Evolutionary conservation across 2,329 filamentous ascomycete genomes (phyloP).

Genomic region (Sporothrix dimorphospora): DNA sequence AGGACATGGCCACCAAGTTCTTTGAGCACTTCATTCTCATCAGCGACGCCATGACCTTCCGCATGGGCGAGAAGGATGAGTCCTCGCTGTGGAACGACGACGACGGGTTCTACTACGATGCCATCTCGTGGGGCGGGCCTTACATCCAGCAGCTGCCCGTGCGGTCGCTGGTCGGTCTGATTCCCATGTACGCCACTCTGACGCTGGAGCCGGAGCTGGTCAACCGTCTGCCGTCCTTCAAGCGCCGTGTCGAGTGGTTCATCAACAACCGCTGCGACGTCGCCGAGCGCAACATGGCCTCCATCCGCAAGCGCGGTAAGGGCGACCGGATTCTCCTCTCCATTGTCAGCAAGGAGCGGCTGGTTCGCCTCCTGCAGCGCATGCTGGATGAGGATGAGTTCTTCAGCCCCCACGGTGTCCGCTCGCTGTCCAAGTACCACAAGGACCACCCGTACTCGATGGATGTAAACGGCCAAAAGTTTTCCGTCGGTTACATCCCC

Average conservation of each 20-base stretch:
- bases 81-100: constrained; percentile 94
- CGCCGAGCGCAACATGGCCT: constrained; percentile 91
- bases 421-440: constrained; percentile 89
- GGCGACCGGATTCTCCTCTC: constrained; percentile 85
- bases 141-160: constrained; percentile 93
- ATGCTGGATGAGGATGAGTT: constrained; percentile 97
- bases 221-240: constrained; percentile 89
- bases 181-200: constrained; percentile 88
- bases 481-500: constrained; percentile 85
- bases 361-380: constrained; percentile 82
- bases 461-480: constrained; percentile 91
- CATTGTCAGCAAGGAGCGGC: constrained; percentile 89
- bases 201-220: constrained; percentile 93
- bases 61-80: constrained; percentile 68
- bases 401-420: constrained; percentile 84
- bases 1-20: constrained; percentile 97
- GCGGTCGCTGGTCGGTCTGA: constrained; percentile 87
- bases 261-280: constrained; percentile 84
- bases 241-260: constrained; percentile 92
- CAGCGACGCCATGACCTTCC: constrained; percentile 94
- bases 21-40: constrained; percentile 99
- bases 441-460: constrained; percentile 89
- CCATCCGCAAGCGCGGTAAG: constrained; percentile 87
- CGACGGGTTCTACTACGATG: constrained; percentile 98
- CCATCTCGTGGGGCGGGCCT: constrained; percentile 92